Base-by-base conservation (phyloP, 1,284 basidiomycete genomes). In the Athelia sp. region DNA sequence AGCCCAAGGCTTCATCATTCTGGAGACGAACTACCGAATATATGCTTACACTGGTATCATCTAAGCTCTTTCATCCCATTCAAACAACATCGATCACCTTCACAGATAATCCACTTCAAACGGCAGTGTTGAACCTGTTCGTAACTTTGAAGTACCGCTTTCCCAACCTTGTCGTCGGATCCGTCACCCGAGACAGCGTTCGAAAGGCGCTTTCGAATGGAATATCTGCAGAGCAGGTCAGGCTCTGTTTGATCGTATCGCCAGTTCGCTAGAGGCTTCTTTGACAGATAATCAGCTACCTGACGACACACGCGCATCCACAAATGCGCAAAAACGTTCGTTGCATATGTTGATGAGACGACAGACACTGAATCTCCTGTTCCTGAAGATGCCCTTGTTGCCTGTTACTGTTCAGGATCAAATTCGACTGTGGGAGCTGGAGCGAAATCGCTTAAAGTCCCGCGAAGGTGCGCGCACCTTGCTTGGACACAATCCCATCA, bases 31-130 rank as follows among this genome's bases (percentile, higher is more conserved):
- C 71, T 99, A 98, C 72, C 88, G 95, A 55, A 73, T 99, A 51
- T 99, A 99, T 67, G 97, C 97, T 1, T 99, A 99, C 68, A 99
- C 97, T 34, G 88, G 92, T 93, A 67, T n/a, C n/a, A n/a, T n/a
- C n/a, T n/a, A n/a, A n/a, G 56, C 71, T 60, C 18, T n/a, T 40
- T 40, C 36, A 17, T 4, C 32, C 11, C 45, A 42, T 35, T 45
- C 50, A 23, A 44, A 23, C 46, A 49, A 56, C 34, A 52, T 62
- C 52, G 61, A 54, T 52, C 45, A 48, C 58, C 45, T 48, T 14
- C 54, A 36, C 55, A 93, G 91, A 92, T 56, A 99, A 98, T 66
- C 90, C 94, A 24, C 76, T 99, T 14, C 94, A 98, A 66, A 98
- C 95, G 45, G 93, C 96, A 9, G 93, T 99, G 38, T 73, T 99